These are phyloP conservation scores for Primulina huaijiensis DNA, from an alignment of 257 asterid genomes.

Conservation along the genomic window DNA sequence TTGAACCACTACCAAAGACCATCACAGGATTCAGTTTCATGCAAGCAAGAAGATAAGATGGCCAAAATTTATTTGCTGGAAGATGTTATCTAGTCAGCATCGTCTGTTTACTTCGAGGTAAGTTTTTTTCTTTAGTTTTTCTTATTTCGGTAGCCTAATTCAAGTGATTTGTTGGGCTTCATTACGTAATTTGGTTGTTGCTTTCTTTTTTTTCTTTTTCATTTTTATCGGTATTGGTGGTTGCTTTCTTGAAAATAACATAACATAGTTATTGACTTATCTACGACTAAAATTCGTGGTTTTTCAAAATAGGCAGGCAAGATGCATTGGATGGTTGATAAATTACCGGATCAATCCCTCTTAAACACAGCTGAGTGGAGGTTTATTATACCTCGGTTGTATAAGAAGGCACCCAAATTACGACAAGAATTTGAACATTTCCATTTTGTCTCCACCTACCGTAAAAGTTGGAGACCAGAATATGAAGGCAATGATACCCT, in stretches of 20 bases:
- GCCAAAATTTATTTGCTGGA: constrained; percentile 63
- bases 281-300: constrained; percentile 14
- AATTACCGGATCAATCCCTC: constrained; percentile 63
- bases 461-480: constrained; percentile 45
- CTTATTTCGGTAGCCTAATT: neutral
- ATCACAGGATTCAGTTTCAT: constrained; percentile 33
- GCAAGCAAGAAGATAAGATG: constrained; percentile 59
- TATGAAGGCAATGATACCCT: constrained; percentile 47
- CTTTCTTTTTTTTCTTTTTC: neutral
- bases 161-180: neutral
- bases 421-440: constrained; percentile 69
- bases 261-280: constrained; percentile 8
- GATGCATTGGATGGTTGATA: constrained; percentile 73
- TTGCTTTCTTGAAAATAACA: constrained; percentile 12
- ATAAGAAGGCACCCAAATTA: constrained; percentile 72
- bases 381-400: constrained; percentile 72
- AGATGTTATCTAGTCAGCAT: constrained; percentile 66
- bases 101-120: constrained; percentile 74
- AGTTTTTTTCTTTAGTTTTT: constrained; percentile 17
- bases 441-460: constrained; percentile 55
- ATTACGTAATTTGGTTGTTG: constrained; percentile 12
- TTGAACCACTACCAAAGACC: constrained; percentile 29
- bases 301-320: constrained; percentile 54
- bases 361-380: constrained; percentile 92
- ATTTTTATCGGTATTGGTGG: neutral